Base-by-base conservation (phyloP, 1,284 basidiomycete species). In the Papiliotrema nemorosa region DNA sequence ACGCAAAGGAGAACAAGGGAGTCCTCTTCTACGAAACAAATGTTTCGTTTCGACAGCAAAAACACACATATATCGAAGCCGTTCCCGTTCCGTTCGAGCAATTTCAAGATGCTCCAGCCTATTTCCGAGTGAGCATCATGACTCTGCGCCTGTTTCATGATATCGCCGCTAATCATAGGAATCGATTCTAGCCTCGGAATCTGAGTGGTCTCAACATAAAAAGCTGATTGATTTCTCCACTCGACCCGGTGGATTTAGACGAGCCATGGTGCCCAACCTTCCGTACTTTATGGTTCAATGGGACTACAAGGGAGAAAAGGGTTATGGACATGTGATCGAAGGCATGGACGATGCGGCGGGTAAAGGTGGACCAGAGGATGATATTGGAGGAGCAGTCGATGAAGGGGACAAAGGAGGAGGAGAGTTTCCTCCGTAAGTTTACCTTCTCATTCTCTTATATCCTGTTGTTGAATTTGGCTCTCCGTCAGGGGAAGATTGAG, bases 251-350 rank as follows among this genome's bases (percentile, higher is more conserved):
- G 90, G 90, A 3, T 96, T 96, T 78, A 79, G 91, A 41, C 81
- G 91, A 1, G 84, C 88, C 33, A 88, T 99, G 84, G 94, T 98
- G 5, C 85, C 93, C 2, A 92, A 97, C 63, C 76, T 99, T 38
- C 96, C 96, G 0, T 98, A 99, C 76, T 99, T 99, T 69, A 93
- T 93, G 86, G 88, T 98, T 1, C 88, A 91, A 64, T 99, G 93
- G 76, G 96, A 99, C 75, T 82, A 98, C 76, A 93, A 91, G 66
- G 93, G 94, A 26, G 90, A 94, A 74, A 91, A 89, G 69, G 92
- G 92, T 1, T 98, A 92, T 68, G 96, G 96, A 0, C 96, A 98
- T 72, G 87, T 97, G 51, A 94, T 97, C 54, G 92, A 97, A 70
- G 92, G 92, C 1, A 81, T 83, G 1, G 84, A 82, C 22, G 84